These are phyloP conservation scores for Paecilomyces formosus DNA, from an alignment of 2,329 filamentous ascomycete species.

Conservation along the genomic window DNA sequence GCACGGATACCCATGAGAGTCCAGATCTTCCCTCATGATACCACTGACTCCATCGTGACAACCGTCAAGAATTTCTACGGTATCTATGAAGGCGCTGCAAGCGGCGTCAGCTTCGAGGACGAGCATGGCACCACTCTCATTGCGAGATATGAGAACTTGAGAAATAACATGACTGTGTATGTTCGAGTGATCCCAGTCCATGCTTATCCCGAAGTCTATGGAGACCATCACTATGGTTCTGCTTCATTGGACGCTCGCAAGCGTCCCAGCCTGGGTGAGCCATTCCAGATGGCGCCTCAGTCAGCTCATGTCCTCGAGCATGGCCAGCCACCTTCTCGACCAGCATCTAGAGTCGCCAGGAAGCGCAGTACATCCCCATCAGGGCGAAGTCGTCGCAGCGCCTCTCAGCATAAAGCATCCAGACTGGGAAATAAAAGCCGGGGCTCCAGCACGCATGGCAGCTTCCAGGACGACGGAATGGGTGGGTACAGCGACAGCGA, in stretches of 20 bases:
- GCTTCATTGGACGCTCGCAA: slow-evolving; percentile 46
- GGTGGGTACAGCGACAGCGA: slow-evolving; percentile 85
- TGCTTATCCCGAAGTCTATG: slow-evolving; percentile 41
- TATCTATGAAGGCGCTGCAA: slow-evolving; percentile 71
- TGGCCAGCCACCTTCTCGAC: slow-evolving; percentile 57
- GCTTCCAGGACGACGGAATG: slow-evolving; percentile 60
- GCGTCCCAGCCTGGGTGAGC: slow-evolving; percentile 55
- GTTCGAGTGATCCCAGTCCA: slow-evolving; percentile 69
- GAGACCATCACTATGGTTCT: slow-evolving; percentile 38
- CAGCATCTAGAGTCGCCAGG: slow-evolving; percentile 62
- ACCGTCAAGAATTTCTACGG: slow-evolving; percentile 99
- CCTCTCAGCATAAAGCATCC: slow-evolving; percentile 66
- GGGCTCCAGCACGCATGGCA: slow-evolving; percentile 52
- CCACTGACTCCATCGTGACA: slow-evolving; percentile 93
- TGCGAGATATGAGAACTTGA: slow-evolving; percentile 91
- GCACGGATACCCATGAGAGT: slow-evolving; percentile 60
- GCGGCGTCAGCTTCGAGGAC: slow-evolving; percentile 93
- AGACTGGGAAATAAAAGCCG: slow-evolving; percentile 62
- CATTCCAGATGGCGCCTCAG: slow-evolving; percentile 57
- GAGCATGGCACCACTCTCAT: slow-evolving; percentile 83
- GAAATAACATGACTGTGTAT: slow-evolving; percentile 85
- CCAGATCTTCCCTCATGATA: slow-evolving; percentile 91
- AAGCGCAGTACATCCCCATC: slow-evolving; percentile 73
- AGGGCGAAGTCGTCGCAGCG: slow-evolving; percentile 66
- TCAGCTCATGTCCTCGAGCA: slow-evolving; percentile 46